Conservation (phyloP, 2,329 filamentous ascomycete species). For the Aspergillus unguis region DNA sequence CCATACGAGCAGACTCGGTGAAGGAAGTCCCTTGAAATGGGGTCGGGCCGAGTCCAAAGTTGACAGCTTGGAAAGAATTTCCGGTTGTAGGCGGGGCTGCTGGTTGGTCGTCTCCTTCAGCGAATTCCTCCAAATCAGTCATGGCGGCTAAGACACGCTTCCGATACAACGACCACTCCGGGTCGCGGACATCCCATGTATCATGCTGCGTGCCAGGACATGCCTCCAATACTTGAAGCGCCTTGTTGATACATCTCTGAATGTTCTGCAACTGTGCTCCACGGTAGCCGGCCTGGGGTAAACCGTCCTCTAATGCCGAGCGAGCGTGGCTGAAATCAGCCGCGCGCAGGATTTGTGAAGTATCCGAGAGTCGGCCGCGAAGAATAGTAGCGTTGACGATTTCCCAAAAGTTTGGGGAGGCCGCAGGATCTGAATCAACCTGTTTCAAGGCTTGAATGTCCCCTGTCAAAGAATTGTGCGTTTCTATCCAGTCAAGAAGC, state of each 20-base stretch:
- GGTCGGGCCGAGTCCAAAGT: slow-evolving; percentile 44
- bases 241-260: slow-evolving; percentile 65
- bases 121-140: slow-evolving; percentile 70
- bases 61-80: slow-evolving; percentile 46
- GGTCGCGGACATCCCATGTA: slow-evolving; percentile 79
- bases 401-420: slow-evolving; percentile 80
- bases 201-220: slow-evolving; percentile 63
- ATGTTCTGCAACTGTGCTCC: slow-evolving; percentile 76
- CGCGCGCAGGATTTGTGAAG: slow-evolving; percentile 64
- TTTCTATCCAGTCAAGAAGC: slow-evolving; percentile 77
- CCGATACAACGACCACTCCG: slow-evolving; percentile 81
- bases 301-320: slow-evolving; percentile 60
- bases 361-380: slow-evolving; percentile 68
- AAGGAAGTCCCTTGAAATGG: slow-evolving; percentile 46
- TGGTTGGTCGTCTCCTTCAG: slow-evolving; percentile 65
- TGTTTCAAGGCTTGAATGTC: slow-evolving; percentile 64
- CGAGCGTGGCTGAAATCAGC: slow-evolving; percentile 77
- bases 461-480: slow-evolving; percentile 67
- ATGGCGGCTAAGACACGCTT: slow-evolving; percentile 67
- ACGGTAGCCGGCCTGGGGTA: slow-evolving; percentile 65
- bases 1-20: slow-evolving; percentile 65
- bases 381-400: slow-evolving; percentile 70
- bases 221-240: slow-evolving; percentile 65
- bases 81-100: slow-evolving; percentile 38
- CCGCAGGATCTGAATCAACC: slow-evolving; percentile 68